phyloP scores from a whole-genome alignment of 306 rosid genomes.

The Inga laurina region DNA sequence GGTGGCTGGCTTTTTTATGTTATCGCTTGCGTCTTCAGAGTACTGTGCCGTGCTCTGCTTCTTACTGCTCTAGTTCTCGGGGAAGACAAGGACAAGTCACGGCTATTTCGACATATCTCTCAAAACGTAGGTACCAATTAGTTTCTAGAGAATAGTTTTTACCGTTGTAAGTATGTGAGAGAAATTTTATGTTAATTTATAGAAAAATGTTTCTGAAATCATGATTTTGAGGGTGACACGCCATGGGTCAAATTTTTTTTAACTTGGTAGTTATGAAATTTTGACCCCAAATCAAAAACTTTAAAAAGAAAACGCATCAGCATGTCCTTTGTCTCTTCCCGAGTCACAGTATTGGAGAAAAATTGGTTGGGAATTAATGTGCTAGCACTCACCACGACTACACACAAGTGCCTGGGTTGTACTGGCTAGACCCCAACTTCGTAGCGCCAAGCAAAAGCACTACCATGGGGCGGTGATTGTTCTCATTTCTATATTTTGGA shows the following conservation, averaged over 20 bases:
- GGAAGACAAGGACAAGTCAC: slow-evolving; percentile 39
- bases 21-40: slow-evolving; percentile 18
- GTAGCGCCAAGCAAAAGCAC: background rate
- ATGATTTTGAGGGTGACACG: no score
- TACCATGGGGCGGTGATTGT: background rate
- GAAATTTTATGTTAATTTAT: no score
- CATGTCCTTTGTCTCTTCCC: background rate
- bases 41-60: slow-evolving; percentile 16
- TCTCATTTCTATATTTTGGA: background rate
- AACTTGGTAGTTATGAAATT: background rate
- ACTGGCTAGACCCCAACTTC: background rate
- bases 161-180: no score
- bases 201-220: no score
- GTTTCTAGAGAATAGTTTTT: no score
- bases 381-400: background rate
- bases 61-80: slow-evolving; percentile 15
- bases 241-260: background rate
- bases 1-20: background rate
- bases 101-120: background rate
- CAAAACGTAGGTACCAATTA: no score
- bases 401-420: background rate
- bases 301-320: background rate
- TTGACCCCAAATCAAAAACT: background rate
- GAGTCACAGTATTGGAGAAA: background rate
- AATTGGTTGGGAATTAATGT: background rate